Evolutionary conservation across 805 yeast genomes (phyloP), one percentile per base, ranked within the genome.

Genomic region (Candida odintsovae): DNA sequence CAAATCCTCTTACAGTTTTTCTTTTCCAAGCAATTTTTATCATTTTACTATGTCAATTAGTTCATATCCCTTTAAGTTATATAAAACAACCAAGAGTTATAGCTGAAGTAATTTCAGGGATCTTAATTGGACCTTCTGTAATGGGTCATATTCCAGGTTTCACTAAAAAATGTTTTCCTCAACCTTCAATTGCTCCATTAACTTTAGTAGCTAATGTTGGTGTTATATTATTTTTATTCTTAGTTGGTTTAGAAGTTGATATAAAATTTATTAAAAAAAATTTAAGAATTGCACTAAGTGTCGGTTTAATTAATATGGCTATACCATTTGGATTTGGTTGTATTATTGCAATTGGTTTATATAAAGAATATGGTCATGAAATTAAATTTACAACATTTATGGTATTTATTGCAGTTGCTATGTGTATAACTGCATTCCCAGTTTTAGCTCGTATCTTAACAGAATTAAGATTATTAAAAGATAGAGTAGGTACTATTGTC

Each of bases 361-460:
- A 80, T 65, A 68, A 82, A 25, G 71, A 75, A 33, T 83, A 82
- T 59, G 67, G 59, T 5, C 63, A 55, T 29, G 63, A 66, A 6
- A 70, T 81, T 31, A 70, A 79, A 45, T 86, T 85, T 59, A 81
- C 90, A 13, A 83, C 89, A 0, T 86, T 74, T 55, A 80, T 83
- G 83, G 86, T 86, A 11, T 86, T 86, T 55, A 81, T 86, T 43
- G 90, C 92, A 3, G 89, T 84, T 12, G 92, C 95, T 2, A 74
- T 86, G 72, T 80, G 92, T 51, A 84, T 86, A 53, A 86, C 95
- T 3, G 95, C 95, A 1, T 82, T 86, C 63, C 95, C 95, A 0
- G 95, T 86, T 2, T 66, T 86, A 50, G 92, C 87, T 2, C 78
- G 95, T 59, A 86, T 86, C 23, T 66, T 86, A 52, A 81, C 89